A percentile compares a stretch with the other conserved stretches of the same genome.
These are phyloP conservation scores for Limnanthes douglasii DNA, from an alignment of 345 rosid genomes.

Conservation along the genomic window DNA sequence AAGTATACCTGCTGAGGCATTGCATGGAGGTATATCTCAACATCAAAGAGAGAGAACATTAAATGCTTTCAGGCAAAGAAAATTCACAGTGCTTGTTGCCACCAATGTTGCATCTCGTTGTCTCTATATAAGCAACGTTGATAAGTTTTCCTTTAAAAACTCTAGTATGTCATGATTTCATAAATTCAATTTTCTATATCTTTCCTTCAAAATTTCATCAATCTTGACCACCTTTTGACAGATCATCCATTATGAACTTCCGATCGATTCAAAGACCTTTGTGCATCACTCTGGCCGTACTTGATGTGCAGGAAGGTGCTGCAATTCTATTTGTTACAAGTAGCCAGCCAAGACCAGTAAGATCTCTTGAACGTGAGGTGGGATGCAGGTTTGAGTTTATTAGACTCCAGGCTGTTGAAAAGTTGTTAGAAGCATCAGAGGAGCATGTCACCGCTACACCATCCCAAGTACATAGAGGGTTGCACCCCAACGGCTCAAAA, in stretches of 20 bases:
- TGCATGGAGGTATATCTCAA: constrained; percentile 81
- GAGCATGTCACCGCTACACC: constrained; percentile 57
- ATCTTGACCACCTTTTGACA: constrained; percentile 8
- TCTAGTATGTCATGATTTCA: no score
- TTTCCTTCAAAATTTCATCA: neutral
- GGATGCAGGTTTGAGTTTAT: constrained; percentile 60
- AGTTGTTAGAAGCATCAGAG: constrained; percentile 52
- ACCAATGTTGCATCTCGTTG: constrained; percentile 78
- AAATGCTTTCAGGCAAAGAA: constrained; percentile 66
- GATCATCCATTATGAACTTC: constrained; percentile 73
- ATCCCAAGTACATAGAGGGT: constrained; percentile 37
- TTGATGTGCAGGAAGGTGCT: constrained; percentile 74
- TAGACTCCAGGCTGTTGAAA: constrained; percentile 39
- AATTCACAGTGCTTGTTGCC: constrained; percentile 72
- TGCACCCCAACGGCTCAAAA: constrained; percentile 49
- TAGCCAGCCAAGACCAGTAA: constrained; percentile 55
- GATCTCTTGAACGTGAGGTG: constrained; percentile 59
- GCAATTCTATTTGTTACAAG: constrained; percentile 47
- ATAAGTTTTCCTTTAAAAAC: constrained; percentile 15
- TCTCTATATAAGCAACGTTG: constrained; percentile 73
- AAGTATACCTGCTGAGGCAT: constrained; percentile 71
- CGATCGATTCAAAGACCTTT: constrained; percentile 68
- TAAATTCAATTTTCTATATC: no score
- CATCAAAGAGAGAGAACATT: constrained; percentile 80
- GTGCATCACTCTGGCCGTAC: constrained; percentile 85